Base-by-base conservation (phyloP, 1,284 basidiomycete species). In the Baeospora myosura region DNA sequence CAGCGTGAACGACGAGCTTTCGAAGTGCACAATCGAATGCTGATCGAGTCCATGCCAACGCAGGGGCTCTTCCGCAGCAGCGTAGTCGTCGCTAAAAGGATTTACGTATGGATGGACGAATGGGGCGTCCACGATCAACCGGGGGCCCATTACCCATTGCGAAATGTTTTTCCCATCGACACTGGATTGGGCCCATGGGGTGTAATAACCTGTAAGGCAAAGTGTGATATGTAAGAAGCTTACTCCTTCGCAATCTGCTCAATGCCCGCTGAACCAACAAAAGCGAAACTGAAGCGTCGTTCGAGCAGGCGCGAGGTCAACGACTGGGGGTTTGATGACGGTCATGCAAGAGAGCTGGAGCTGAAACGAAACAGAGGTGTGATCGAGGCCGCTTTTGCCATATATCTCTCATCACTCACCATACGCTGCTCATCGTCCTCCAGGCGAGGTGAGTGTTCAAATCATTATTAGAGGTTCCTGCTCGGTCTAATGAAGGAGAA, bases 271-370 rank as follows among this genome's bases (percentile, higher is more conserved):
- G 72, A 76, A 55, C 66, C 63, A 0, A 65, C 66, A 14, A 69
- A 71, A 51, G 49, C 57, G 14, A 75, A 69, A 53, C 47, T 71
- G 26, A 76, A 72, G 46, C 64, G 72, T 34, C 62, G 66, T 32
- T 50, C 64, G 1, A 68, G 65, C 41, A 64, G 69, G 39, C 67
- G 66, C 46, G 74, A 72, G 23, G 42, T 62, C 12, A 74, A 76
- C 3, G 72, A 73, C 20, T 71, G 63, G 45, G 54, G 60, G 41
- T 74, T 71, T 53, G 72, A 75, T 49, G 64, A 63, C 1, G 62
- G 58, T 16, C 72, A 76, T 51, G 62, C 71, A 33, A 61, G 74
- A 44, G 75, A 76, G 50, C 59, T 76, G 33, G 74, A 76, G 48
- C 55, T 69, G 52, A 76, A 75, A 55, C 65, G 73, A 49, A 75